A percentile compares a stretch with the other conserved stretches of the same genome.
phyloP scores from a whole-genome alignment of 768 basidiomycete genomes.

The Auricularia sp. region DNA sequence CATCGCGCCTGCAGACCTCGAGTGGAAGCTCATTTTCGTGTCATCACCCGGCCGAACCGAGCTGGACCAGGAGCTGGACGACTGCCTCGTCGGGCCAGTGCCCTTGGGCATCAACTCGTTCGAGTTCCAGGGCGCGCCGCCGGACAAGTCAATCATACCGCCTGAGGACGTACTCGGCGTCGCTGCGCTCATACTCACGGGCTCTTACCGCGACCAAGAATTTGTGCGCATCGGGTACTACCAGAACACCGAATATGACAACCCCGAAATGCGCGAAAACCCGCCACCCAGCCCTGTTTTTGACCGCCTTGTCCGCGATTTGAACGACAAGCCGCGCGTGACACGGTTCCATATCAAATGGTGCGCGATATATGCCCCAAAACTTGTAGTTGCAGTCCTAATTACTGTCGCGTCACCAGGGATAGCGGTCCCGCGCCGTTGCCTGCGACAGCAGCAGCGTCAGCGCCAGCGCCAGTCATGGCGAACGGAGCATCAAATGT shows the following conservation, averaged over 20 bases:
- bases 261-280: conserved; percentile 76
- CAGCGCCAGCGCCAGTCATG: neutral
- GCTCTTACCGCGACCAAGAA: conserved; percentile 92
- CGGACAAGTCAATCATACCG: conserved; percentile 77
- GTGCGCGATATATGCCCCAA: conserved; percentile 9
- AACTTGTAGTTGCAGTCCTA: neutral
- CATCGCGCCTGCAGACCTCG: conserved; percentile 55
- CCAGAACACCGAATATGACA: conserved; percentile 98
- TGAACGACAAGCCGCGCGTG: conserved; percentile 86
- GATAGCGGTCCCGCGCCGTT: neutral
- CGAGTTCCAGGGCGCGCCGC: conserved; percentile 85
- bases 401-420: conserved; percentile 25
- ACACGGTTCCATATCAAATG: conserved; percentile 49
- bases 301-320: conserved; percentile 74
- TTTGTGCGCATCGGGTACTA: conserved; percentile 99
- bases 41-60: conserved; percentile 86
- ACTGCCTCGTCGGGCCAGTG: conserved; percentile 94
- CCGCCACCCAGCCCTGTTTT: conserved; percentile 63
- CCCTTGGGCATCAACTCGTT: conserved; percentile 96
- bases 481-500: neutral
- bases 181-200: conserved; percentile 93
- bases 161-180: conserved; percentile 88
- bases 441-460: neutral
- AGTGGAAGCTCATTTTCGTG: conserved; percentile 97
- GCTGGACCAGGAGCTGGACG: conserved; percentile 94